Percentiles rank a stretch among this genome's conserved stretches.
Conservation (phyloP, 2,329 filamentous ascomycete species). For the Aspergillus eucalypticola region DNA sequence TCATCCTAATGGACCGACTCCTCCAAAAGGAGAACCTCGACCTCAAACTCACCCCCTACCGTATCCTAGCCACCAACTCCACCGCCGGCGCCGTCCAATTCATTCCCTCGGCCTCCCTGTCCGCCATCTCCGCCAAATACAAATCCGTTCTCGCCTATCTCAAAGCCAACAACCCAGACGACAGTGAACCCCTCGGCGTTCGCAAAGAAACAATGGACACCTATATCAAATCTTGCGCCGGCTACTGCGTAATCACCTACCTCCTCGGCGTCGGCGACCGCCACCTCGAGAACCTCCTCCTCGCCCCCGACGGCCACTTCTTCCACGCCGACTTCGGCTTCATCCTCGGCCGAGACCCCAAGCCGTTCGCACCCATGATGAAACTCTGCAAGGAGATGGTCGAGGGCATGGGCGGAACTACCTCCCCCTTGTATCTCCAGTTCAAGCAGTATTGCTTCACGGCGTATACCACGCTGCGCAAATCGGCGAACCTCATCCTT, state of each 20-base stretch:
- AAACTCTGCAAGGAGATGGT: constrained; percentile 98
- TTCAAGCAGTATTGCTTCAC: constrained; percentile 98
- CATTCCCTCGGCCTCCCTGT: constrained; percentile 80
- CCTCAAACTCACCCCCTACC: constrained; percentile 91
- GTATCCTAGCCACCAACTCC: constrained; percentile 89
- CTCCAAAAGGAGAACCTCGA: constrained; percentile 95
- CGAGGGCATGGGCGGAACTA: constrained; percentile 90
- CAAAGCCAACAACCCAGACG: constrained; percentile 84
- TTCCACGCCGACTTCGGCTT: constrained; percentile 99
- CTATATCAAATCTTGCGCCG: constrained; percentile 92
- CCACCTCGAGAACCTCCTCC: constrained; percentile 90
- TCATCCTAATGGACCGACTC: constrained; percentile 95
- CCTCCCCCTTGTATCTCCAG: constrained; percentile 76
- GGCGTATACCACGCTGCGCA: constrained; percentile 86
- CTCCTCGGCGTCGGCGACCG: constrained; percentile 94
- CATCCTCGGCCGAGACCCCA: constrained; percentile 93
- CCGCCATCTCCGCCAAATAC: constrained; percentile 80
- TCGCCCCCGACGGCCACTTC: constrained; percentile 88
- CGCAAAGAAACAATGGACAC: constrained; percentile 92
- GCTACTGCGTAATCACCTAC: constrained; percentile 98
- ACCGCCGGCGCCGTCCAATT: constrained; percentile 92
- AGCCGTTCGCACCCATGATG: constrained; percentile 95
- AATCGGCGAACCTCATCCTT: constrained; percentile 85
- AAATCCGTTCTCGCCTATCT: constrained; percentile 79
- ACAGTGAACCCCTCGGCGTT: constrained; percentile 76